Percentiles rank a stretch among this genome's conserved stretches.
phyloP scores from a whole-genome alignment of 1,139 yeast genomes.

The Hyphopichia wangnamkhiaoensis region DNA sequence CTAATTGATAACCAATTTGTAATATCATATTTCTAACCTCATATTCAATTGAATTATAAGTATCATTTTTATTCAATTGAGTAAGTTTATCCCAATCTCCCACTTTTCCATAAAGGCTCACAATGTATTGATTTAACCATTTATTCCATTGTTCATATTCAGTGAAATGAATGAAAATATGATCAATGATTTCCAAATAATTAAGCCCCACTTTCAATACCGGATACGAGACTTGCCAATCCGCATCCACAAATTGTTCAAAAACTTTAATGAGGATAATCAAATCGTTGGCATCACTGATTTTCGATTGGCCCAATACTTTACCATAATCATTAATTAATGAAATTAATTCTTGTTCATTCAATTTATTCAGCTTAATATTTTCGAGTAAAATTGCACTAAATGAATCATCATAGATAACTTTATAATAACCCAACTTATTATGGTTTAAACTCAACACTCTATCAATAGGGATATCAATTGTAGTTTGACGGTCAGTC shows the following conservation, averaged over 20 bases:
- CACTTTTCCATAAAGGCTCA: conserved; percentile 22
- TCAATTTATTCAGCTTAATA: conserved; percentile 21
- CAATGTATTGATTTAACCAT: conserved; percentile 22
- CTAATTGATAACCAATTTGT: conserved; percentile 29
- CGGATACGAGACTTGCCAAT: conserved; percentile 22
- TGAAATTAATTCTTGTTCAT: conserved; percentile 31
- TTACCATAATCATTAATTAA: conserved; percentile 41
- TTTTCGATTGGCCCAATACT: conserved; percentile 21
- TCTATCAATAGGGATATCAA: conserved; percentile 28
- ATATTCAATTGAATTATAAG: conserved; percentile 31
- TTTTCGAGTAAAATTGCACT: conserved; percentile 24
- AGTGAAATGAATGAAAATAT: conserved; percentile 29
- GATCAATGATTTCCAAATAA: conserved; percentile 33
- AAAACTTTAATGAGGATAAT: conserved; percentile 29
- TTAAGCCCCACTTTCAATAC: conserved; percentile 33
- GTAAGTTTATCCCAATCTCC: conserved; percentile 24
- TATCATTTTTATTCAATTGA: conserved; percentile 4
- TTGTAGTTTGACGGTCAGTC: conserved; percentile 46
- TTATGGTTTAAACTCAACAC: conserved; percentile 42
- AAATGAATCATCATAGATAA: conserved; percentile 21
- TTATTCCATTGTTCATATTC: conserved; percentile 21
- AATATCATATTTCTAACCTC: conserved; percentile 43
- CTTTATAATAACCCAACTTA: conserved; percentile 49
- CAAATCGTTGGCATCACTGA: conserved; percentile 23
- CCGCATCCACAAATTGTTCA: conserved; percentile 20